Base-by-base conservation (phyloP, 2,329 filamentous ascomycete species). In the Colletotrichum siamense region DNA sequence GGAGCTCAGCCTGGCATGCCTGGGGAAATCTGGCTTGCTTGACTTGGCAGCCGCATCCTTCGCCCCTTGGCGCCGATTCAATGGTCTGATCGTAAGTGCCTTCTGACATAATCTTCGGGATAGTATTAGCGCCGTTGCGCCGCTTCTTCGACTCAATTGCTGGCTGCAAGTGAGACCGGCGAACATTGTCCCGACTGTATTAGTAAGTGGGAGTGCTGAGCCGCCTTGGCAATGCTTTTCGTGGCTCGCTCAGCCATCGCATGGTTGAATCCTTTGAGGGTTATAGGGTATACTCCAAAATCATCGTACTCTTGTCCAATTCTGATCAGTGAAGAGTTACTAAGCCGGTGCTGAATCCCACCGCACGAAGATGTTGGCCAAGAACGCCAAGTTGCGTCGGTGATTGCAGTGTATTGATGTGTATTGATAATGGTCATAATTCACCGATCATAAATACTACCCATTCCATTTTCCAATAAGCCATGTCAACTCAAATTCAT, bases 21-120 rank as follows among this genome's bases (percentile, higher is more conserved):
- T 22, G 12, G 30, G n/a, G 26, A 32, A 64, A 34, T 64, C 61
- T n/a, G 13, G 26, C 71, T 73, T 67, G 49, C 32, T 0, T n/a
- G 22, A 16, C 70, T 73, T 67, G 63, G 69, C 69, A 15, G 6
- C n/a, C 52, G 52, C 26, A 61, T 73, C 71, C 64, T 73, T 73
- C 64, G 36, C 22, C 36, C 55, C 64, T 69, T 69, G 55, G 71
- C 71, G 30, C 22, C 26, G 9, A 32, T 18, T 4, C n/a, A 66
- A 22, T 59, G 55, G 55, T 59, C 16, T 59, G 44, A 49, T 22
- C n/a, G n/a, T 7, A 22, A 5, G 28, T 32, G 28, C 6, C 9
- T 13, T 34, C 30, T 32, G 59, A 62, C 59, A 32, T 18, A 30
- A n/a, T 22, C 59, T 12, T 28, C 28, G 59, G 15, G 18, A 34